Percentiles rank a stretch among this genome's conserved stretches.
Conservation (phyloP, 805 yeast genomes). For the Komagataella populi region DNA sequence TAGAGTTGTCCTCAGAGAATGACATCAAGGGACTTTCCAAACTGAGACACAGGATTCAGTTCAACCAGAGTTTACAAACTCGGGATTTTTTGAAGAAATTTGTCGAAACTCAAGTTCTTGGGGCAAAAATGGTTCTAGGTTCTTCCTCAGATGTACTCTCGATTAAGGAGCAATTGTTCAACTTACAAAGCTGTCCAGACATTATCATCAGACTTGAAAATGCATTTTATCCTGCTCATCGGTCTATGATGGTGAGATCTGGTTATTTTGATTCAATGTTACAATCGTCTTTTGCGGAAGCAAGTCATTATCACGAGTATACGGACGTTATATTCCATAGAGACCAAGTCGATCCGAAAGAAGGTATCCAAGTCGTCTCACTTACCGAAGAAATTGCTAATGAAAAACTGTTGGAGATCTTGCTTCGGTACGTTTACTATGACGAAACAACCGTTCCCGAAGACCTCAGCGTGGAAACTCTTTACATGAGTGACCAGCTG, state of each 20-base stretch:
- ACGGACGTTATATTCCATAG: conserved; percentile 5
- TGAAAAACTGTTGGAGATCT: conserved; percentile 28
- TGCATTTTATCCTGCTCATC: conserved; percentile 47
- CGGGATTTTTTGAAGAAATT: conserved; percentile 19
- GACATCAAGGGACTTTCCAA: conserved; percentile 11
- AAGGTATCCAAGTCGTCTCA: neutral
- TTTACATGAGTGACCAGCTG: conserved; percentile 45
- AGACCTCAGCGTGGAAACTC: conserved; percentile 36
- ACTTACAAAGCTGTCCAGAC: conserved; percentile 27
- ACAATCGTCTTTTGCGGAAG: conserved; percentile 31
- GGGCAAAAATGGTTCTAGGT: neutral
- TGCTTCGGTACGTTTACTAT: conserved; percentile 43
- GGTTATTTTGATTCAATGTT: conserved; percentile 57
- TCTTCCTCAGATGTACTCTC: conserved; percentile 5
- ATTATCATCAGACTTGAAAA: conserved; percentile 23
- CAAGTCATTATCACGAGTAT: conserved; percentile 4
- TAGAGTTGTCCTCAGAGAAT: neutral
- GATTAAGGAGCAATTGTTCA: conserved; percentile 12
- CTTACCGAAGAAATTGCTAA: conserved; percentile 2
- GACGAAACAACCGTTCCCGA: conserved; percentile 43
- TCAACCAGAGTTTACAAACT: conserved; percentile 21
- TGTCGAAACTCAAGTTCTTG: conserved; percentile 5
- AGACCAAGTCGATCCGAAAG: conserved; percentile 1
- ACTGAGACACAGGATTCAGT: conserved; percentile 18
- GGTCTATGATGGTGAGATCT: conserved; percentile 44